Evolutionary conservation across 345 rosid species (phyloP).

Genomic region (Brassica cretica): DNA sequence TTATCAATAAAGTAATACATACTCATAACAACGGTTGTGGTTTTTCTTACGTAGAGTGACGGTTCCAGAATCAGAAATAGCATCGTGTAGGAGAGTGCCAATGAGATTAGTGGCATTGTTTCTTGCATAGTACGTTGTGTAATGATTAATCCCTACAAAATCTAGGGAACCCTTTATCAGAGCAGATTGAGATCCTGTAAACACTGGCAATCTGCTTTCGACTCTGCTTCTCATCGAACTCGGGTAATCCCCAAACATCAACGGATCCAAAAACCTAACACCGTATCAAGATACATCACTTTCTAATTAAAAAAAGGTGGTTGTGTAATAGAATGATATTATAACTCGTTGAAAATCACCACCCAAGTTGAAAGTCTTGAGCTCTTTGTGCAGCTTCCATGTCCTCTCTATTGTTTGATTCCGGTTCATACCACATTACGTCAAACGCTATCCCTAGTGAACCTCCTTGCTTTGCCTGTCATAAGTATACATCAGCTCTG

Average conservation of each 20-base stretch:
- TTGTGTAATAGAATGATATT: not conserved
- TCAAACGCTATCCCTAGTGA: slow-evolving; percentile 69
- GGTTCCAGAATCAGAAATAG: slow-evolving; percentile 79
- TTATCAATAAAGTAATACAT: not conserved
- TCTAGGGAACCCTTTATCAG: slow-evolving; percentile 81
- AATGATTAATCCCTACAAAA: slow-evolving; percentile 93
- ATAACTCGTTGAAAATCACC: slow-evolving; percentile 39
- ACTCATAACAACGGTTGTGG: not conserved
- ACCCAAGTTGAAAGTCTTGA: slow-evolving; percentile 97
- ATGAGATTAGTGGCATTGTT: slow-evolving; percentile 41
- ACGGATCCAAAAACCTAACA: slow-evolving; percentile 82
- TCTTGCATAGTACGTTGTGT: slow-evolving; percentile 76
- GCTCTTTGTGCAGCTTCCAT: slow-evolving; percentile 87
- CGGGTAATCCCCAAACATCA: slow-evolving; percentile 88
- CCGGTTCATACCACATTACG: slow-evolving; percentile 83
- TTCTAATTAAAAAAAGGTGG: not conserved
- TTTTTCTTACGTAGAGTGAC: slow-evolving; percentile 67
- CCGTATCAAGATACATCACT: not conserved
- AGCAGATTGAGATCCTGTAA: slow-evolving; percentile 56
- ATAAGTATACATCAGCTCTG: not conserved
- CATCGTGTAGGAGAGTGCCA: slow-evolving; percentile 54
- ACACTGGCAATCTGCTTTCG: slow-evolving; percentile 67
- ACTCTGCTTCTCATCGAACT: slow-evolving; percentile 80
- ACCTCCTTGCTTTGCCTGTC: slow-evolving; percentile 70
- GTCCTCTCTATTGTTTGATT: slow-evolving; percentile 54